Percentiles rank a stretch among this genome's conserved stretches.
Conservation (phyloP, 169 alveolate genomes). For the Eimeria acervulina region DNA sequence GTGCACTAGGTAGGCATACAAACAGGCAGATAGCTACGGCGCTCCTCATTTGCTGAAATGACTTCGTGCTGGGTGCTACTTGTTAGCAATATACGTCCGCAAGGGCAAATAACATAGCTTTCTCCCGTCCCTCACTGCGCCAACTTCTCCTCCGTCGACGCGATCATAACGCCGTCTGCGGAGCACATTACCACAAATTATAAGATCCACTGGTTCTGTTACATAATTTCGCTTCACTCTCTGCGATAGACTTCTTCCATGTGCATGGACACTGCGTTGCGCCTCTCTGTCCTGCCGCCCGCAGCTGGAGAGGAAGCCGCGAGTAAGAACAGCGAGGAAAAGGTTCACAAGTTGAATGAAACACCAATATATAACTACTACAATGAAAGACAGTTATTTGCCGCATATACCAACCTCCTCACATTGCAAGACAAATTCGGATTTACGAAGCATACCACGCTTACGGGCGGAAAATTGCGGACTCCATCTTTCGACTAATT, state of each 20-base stretch:
- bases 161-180: constrained; percentile 60
- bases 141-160: constrained; percentile 24
- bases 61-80: background rate
- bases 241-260: background rate
- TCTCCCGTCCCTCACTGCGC: background rate
- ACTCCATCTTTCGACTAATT: background rate
- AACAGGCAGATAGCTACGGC: background rate
- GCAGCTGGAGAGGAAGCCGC: background rate
- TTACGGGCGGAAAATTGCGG: background rate
- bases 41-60: background rate
- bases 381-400: background rate
- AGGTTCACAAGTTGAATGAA: background rate
- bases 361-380: background rate
- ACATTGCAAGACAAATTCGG: background rate
- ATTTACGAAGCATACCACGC: background rate
- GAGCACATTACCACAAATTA: background rate
- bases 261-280: background rate
- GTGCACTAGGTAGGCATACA: background rate
- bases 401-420: background rate
- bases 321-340: background rate
- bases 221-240: background rate
- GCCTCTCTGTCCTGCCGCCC: background rate
- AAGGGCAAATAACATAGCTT: background rate
- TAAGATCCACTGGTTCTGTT: background rate
- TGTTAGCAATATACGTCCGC: background rate